Evolutionary conservation across 1,284 basidiomycete species (phyloP).

Genomic region (Rhodofomes roseus): DNA sequence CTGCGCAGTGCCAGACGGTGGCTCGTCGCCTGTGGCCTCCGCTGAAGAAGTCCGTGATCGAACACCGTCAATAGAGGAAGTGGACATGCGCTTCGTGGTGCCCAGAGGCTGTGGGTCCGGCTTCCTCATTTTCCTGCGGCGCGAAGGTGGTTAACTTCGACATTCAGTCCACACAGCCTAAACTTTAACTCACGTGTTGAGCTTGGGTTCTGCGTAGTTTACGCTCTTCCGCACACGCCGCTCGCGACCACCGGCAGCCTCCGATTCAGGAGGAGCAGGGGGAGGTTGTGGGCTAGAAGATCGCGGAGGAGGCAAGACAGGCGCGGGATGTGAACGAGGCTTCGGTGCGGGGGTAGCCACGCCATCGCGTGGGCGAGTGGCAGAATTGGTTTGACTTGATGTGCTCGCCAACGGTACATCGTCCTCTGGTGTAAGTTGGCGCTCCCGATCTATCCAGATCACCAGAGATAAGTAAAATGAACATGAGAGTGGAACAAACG

Average conservation of each 20-base stretch:
- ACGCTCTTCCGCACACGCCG: slow-evolving; percentile 74
- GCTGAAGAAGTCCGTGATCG: slow-evolving; percentile 11
- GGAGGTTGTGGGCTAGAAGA: slow-evolving; percentile 46
- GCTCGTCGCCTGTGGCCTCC: slow-evolving; percentile 4
- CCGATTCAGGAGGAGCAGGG: slow-evolving; percentile 34
- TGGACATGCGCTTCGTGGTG: slow-evolving; percentile 30
- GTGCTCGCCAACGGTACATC: slow-evolving; percentile 32
- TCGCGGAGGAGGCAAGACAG: slow-evolving; percentile 37
- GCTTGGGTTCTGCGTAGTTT: slow-evolving; percentile 86
- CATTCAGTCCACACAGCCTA: slow-evolving; percentile 9
- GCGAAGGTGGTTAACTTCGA: slow-evolving; percentile 7
- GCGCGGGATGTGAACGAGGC: slow-evolving; percentile 18
- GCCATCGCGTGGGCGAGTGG: slow-evolving; percentile 35
- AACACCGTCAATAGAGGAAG: slow-evolving; percentile 15
- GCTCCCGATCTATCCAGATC: slow-evolving; percentile 36
- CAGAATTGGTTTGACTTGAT: slow-evolving; percentile 23
- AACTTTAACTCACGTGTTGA: slow-evolving; percentile 70
- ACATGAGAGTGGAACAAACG: slow-evolving; percentile 13
- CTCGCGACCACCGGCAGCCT: slow-evolving; percentile 49
- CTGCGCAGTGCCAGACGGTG: slow-evolving; percentile 13
- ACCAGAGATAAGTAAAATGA: slow-evolving; percentile 8
- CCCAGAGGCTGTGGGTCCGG: slow-evolving; percentile 53
- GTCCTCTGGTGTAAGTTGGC: slow-evolving; percentile 34
- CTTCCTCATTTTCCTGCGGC: slow-evolving; percentile 83
- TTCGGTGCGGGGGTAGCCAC: slow-evolving; percentile 36